A percentile compares a stretch with the other conserved stretches of the same genome.
phyloP scores from a whole-genome alignment of 345 rosid genomes.

The Citrus cavaleriei region DNA sequence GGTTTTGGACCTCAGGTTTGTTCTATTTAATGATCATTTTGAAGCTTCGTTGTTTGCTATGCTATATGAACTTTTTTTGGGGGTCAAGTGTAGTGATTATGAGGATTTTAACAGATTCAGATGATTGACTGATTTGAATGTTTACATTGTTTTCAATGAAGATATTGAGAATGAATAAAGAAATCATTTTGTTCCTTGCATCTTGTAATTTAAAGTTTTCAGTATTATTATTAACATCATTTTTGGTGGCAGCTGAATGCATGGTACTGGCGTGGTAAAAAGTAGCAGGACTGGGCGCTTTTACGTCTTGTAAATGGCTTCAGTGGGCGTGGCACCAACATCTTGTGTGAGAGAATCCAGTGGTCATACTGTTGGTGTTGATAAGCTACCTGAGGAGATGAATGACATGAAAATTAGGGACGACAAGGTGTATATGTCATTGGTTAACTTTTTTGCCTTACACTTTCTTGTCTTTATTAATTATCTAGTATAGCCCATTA shows the following conservation, averaged over 20 bases:
- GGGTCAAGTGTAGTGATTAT: not conserved
- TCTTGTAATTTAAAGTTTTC: not conserved
- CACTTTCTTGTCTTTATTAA: not conserved
- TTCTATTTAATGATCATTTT: not conserved
- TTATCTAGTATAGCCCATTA: not conserved
- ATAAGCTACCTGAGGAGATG: constrained; percentile 76
- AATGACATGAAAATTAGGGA: constrained; percentile 89
- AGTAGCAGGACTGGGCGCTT: constrained; percentile 14
- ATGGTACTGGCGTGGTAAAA: constrained; percentile 12
- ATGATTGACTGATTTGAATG: not conserved
- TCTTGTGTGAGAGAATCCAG: constrained; percentile 51
- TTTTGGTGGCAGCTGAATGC: constrained; percentile 28
- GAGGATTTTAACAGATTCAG: not conserved
- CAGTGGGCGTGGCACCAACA: constrained; percentile 59
- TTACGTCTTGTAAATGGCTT: constrained; percentile 51
- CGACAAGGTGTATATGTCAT: constrained; percentile 39
- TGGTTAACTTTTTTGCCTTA: not conserved
- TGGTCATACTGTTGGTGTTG: constrained; percentile 49
- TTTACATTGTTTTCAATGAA: not conserved
- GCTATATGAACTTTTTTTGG: not conserved
- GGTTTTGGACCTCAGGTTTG: not conserved
- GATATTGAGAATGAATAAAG: not conserved
- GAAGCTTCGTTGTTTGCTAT: not conserved
- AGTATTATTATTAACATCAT: not conserved
- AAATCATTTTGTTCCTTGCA: not conserved